Conservation (phyloP, 2,329 filamentous ascomycete species). For the Mariannaea sp. region DNA sequence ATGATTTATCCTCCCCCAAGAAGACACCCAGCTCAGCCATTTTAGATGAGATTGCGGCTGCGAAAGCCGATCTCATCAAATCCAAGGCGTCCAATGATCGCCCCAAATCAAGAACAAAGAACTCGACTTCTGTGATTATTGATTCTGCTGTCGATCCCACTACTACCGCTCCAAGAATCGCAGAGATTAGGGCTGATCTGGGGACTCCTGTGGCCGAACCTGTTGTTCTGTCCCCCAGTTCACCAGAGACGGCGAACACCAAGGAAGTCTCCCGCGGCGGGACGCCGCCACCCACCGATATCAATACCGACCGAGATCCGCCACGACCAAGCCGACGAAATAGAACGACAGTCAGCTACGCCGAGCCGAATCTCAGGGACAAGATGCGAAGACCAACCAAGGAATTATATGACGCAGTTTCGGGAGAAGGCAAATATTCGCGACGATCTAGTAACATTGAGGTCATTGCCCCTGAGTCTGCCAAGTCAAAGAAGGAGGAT, state of each 20-base stretch:
- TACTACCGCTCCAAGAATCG: constrained; percentile 22
- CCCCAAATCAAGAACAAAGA: constrained; percentile 38
- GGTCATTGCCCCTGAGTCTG: constrained; percentile 31
- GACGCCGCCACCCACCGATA: constrained; percentile 64
- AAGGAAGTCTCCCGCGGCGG: constrained; percentile 49
- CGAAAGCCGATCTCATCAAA: constrained; percentile 45
- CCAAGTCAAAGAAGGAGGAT: constrained; percentile 43
- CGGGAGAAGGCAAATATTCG: constrained; percentile 62
- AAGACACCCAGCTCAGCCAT: constrained; percentile 48
- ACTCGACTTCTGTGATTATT: constrained; percentile 25
- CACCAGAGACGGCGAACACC: constrained; percentile 51
- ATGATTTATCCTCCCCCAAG: constrained; percentile 62
- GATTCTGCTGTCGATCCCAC: constrained; percentile 28
- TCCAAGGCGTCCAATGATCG: constrained; percentile 36
- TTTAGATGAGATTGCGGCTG: constrained; percentile 45
- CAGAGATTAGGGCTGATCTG: constrained; percentile 27
- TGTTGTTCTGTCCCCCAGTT: constrained; percentile 52
- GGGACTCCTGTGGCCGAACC: constrained; percentile 45
- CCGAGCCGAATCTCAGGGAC: constrained; percentile 77
- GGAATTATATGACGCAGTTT: constrained; percentile 74
- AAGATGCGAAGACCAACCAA: constrained; percentile 85
- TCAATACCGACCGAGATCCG: constrained; percentile 60
- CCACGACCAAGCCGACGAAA: constrained; percentile 70
- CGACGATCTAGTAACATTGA: constrained; percentile 48
- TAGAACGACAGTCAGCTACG: constrained; percentile 74